Base-by-base conservation (phyloP, 441 rosid genomes). In the Eugenia klotzschiana region DNA sequence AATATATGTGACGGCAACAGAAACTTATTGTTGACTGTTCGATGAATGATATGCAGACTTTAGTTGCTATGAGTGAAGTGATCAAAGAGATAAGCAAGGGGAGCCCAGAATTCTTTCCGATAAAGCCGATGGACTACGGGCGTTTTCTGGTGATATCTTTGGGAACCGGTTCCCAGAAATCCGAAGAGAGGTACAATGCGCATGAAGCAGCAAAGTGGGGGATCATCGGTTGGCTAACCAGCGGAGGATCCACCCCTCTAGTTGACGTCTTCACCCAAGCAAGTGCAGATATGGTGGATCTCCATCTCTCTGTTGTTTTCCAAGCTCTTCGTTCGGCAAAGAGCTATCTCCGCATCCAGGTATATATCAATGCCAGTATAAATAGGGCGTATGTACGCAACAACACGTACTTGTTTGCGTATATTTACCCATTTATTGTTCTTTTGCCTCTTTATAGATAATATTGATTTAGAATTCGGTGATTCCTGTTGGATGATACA, bases 131-230 rank as follows among this genome's bases (percentile, higher is more conserved):
- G 77, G 84, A 83, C 29, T 83, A 79, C 46, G 82, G 73, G 43
- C 43, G 79, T 54, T 79, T 83, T 57, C 82, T 83, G 82, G 85
- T 79, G 55, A 77, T 83, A 55, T 83, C 85, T 20, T 81, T 79
- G 6, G 85, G 85, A 56, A 55, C 85, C 10, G 82, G 82, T 18
- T 41, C 85, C 2, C 77, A 41, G 11, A 83, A 79, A 23, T 77
- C 77, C 3, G 11, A 58, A 11, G n/a, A 57, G 27, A 79, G 27
- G 51, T 79, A 83, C 82, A 56, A 10, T 8, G 85, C 82, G 20
- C 23, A 29, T 22, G 58, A 83, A 46, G 85, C 82, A 15, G 82
- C 82, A 25, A 83, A 77, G 29, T 83, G 85, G 82, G 85, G 85
- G 14, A 73, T 83, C n/a, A 29, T 57, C 3, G 79, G 79, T 25